Evolutionary conservation across 164 flowering plant genomes (phyloP).

Genomic region (Houttuynia cordata): DNA sequence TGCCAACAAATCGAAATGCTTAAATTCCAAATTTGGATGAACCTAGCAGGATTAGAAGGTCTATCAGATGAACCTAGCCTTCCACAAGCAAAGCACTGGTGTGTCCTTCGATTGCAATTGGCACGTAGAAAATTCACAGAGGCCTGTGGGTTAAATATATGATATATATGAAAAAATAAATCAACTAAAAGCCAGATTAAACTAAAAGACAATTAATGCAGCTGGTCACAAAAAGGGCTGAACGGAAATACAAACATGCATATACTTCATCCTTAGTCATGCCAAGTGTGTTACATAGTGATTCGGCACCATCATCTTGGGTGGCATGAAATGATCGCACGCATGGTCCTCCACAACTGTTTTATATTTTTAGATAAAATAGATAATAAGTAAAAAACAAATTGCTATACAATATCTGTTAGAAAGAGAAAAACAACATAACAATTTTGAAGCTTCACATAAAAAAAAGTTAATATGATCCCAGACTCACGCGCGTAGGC

Average conservation of each 20-base stretch:
- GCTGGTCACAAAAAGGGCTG: background rate
- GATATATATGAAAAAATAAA: background rate
- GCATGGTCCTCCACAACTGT: conserved; percentile 83
- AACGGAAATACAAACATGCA: conserved; percentile 22
- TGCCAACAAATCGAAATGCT: too few species aligned
- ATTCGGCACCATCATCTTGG: conserved; percentile 35
- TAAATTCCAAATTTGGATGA: background rate
- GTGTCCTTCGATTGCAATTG: conserved; percentile 59
- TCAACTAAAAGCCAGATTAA: background rate
- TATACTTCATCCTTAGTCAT: conserved; percentile 32
- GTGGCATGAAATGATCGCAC: conserved; percentile 83
- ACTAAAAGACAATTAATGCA: background rate
- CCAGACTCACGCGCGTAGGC: too few species aligned
- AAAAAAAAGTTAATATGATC: background rate
- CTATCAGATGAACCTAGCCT: conserved; percentile 65
- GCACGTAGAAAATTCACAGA: conserved; percentile 37
- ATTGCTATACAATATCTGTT: background rate
- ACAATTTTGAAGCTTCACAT: too few species aligned
- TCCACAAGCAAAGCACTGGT: conserved; percentile 83
- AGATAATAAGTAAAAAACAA: background rate
- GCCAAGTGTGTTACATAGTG: conserved; percentile 52
- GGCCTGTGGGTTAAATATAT: conserved; percentile 38
- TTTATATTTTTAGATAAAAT: background rate
- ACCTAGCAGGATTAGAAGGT: conserved; percentile 63
- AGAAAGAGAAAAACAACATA: background rate